A percentile compares a stretch with the other conserved stretches of the same genome.
Conservation (phyloP, 2,329 filamentous ascomycete species). For the Sphaceloma murrayae region DNA sequence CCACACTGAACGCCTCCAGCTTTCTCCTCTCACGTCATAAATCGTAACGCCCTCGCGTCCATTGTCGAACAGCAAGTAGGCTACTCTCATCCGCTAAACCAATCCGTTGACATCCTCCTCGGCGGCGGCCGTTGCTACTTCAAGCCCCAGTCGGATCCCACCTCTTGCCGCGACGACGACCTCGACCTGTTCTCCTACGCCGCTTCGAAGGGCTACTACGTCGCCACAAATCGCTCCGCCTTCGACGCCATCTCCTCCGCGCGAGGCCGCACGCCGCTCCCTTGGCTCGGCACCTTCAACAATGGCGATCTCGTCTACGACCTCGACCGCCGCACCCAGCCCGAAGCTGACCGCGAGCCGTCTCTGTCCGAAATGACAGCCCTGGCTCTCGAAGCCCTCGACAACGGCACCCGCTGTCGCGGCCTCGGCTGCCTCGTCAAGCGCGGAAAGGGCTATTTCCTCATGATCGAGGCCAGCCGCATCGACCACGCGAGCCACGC, state of each 20-base stretch:
- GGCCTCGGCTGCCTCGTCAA: constrained; percentile 17
- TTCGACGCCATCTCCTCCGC: constrained; percentile 28
- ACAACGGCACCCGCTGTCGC: constrained; percentile 26
- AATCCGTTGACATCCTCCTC: constrained; percentile 33
- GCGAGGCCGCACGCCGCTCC: constrained; percentile 21
- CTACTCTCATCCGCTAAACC: constrained; percentile 33
- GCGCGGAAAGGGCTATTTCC: constrained; percentile 32
- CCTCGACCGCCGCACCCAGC: constrained; percentile 28
- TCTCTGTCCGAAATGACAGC: constrained; percentile 34
- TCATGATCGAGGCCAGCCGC: constrained; percentile 34
- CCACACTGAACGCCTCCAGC: constrained; percentile 25
- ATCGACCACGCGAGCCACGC: constrained; percentile 31
- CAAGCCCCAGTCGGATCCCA: constrained; percentile 31
- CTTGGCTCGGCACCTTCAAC: constrained; percentile 35
- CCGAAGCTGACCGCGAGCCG: constrained; percentile 28
- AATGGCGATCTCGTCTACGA: constrained; percentile 33
- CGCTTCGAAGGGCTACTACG: constrained; percentile 29
- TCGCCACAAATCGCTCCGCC: constrained; percentile 30
- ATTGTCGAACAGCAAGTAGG: constrained; percentile 36
- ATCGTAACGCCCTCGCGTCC: constrained; percentile 30
- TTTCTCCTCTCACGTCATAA: constrained; percentile 30
- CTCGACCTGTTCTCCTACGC: constrained; percentile 32
- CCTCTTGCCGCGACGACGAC: constrained; percentile 32
- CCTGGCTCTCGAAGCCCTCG: constrained; percentile 32
- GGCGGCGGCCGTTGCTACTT: constrained; percentile 36